Base-by-base conservation (phyloP, 352 stramenopile genomes). In the Pythium chondricola region DNA sequence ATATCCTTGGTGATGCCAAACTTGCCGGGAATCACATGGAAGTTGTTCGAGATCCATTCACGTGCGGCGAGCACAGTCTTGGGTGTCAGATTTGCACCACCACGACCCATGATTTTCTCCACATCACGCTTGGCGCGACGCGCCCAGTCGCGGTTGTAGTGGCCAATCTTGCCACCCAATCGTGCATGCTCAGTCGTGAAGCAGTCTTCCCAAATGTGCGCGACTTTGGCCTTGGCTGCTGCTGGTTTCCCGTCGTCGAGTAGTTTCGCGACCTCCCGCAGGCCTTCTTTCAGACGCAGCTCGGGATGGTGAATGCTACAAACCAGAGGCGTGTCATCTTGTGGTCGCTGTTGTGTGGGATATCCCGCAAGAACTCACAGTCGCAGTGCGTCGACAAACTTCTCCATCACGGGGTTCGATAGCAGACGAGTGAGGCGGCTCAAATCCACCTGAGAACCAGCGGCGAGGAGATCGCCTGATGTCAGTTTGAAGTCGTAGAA, bases 401-500 rank as follows among this genome's bases (percentile, higher is more conserved):
- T 88, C 45, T 89, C 77, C 74, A 89, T 87, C 9, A 83, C 61
- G 3, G 74, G 49, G 47, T 91, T 85, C n/a, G 73, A 49, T 6
- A 91, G 21, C 9, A 87, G 39, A 29, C 63, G 58, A 17, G 67
- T 27, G 16, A 93, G 49, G 16, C 73, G 63, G 48, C 58, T 63
- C 9, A 90, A 50, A 33, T 88, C 67, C 1, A 71, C 48, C 44
- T 79, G 77, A 14, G 69, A 70, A 16, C 46, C 26, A 8, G 53
- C 63, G 9, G 59, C 20, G 9, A 42, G 38, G 3, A 67, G 66
- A 17, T 63, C 67, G 18, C 47, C 62, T 32, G 64, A 84, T 0
- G 79, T 85, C 25, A 91, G 63, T 48, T 79, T 83, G 52, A 88
- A 93, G 36, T 93, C 82, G 48, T 90, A 93, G 39, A 89, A 93